A percentile compares a stretch with the other conserved stretches of the same genome.
These are phyloP conservation scores for Akebia trifoliata DNA, from an alignment of 164 flowering plant species.

Conservation along the genomic window DNA sequence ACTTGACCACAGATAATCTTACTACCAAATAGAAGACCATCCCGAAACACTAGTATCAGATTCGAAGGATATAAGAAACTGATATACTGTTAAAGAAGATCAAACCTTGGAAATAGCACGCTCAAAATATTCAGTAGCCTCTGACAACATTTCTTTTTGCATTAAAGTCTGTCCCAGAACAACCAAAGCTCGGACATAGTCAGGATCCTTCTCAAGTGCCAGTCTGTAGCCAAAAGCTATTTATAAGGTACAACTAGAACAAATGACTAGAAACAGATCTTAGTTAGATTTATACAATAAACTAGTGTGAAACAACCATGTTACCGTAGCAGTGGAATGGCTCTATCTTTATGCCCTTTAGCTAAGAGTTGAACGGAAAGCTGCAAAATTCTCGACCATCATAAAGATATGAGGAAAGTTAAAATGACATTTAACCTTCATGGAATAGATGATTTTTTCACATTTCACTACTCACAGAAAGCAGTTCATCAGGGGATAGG, in stretches of 20 bases:
- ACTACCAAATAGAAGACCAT: neutral
- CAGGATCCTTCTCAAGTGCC: slow-evolving; percentile 83
- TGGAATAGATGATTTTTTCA: neutral
- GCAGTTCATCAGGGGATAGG: slow-evolving; percentile 48
- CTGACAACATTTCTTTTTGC: slow-evolving; percentile 34
- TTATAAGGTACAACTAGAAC: slow-evolving; percentile 5
- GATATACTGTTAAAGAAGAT: neutral
- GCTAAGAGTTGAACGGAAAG: slow-evolving; percentile 46
- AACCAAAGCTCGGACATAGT: slow-evolving; percentile 45
- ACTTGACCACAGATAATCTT: neutral
- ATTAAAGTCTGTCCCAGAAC: slow-evolving; percentile 65
- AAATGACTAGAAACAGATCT: neutral
- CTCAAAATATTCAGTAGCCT: slow-evolving; percentile 60
- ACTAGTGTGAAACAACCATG: neutral
- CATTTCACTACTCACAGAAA: slow-evolving; percentile 48
- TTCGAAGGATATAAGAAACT: too few species aligned
- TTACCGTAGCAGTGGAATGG: slow-evolving; percentile 59
- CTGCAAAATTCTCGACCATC: slow-evolving; percentile 32
- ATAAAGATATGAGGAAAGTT: neutral
- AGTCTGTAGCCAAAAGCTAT: slow-evolving; percentile 37
- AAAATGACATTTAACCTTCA: slow-evolving; percentile 4
- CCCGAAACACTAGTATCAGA: too few species aligned
- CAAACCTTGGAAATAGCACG: slow-evolving; percentile 72
- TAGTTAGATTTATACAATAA: neutral
- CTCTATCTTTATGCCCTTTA: slow-evolving; percentile 44